These are phyloP conservation scores for Lentinula novae-zelandiae DNA, from an alignment of 1,284 basidiomycete species.

Conservation along the genomic window DNA sequence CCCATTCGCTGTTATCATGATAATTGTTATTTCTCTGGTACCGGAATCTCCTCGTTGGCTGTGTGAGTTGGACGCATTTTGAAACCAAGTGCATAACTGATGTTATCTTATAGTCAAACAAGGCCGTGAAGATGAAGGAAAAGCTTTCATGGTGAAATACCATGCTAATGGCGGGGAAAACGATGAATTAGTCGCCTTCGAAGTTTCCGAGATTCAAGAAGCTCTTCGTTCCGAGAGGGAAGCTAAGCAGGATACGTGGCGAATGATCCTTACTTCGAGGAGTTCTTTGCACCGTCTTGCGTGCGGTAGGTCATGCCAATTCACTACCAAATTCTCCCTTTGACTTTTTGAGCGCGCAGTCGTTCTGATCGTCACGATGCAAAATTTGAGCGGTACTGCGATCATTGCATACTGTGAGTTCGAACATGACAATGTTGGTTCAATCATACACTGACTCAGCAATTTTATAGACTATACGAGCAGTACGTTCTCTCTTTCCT, in stretches of 20 bases:
- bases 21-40: slow-evolving; percentile 8
- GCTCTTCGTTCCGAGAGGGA: slow-evolving; percentile 10
- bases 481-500: background rate
- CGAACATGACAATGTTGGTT: too few relatives aligned
- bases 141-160: slow-evolving; percentile 10
- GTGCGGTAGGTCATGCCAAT: background rate
- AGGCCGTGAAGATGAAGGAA: slow-evolving; percentile 9
- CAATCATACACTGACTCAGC: background rate
- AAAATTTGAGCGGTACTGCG: slow-evolving; percentile 12
- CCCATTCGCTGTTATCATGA: slow-evolving; percentile 2
- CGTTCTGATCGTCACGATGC: slow-evolving; percentile 9
- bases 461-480: background rate
- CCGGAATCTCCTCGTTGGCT: slow-evolving; percentile 17
- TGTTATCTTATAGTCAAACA: slow-evolving; percentile 8
- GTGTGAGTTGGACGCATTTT: background rate
- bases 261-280: slow-evolving; percentile 6
- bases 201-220: slow-evolving; percentile 13
- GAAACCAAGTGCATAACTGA: background rate
- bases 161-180: slow-evolving; percentile 14
- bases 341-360: background rate
- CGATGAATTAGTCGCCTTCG: slow-evolving; percentile 15
- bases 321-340: background rate
- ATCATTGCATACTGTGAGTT: slow-evolving; percentile 9
- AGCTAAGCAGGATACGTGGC: slow-evolving; percentile 11
- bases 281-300: slow-evolving; percentile 8